A percentile compares a stretch with the other conserved stretches of the same genome.
Conservation (phyloP, 331 rosid genomes). For the Spiraea crenata region DNA sequence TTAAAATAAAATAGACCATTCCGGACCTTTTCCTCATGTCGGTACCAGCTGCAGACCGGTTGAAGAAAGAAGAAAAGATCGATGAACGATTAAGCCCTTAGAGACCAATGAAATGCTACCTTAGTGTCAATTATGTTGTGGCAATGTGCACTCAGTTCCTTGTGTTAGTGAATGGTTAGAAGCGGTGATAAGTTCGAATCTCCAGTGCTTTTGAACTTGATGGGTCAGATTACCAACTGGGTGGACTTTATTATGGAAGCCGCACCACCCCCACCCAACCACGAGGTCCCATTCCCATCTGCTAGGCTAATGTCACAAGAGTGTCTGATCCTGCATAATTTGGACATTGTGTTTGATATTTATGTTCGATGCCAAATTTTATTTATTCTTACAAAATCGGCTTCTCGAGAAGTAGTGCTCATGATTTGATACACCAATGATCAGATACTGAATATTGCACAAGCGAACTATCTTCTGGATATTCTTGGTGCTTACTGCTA, state of each 20-base stretch:
- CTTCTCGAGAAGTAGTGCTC: neutral
- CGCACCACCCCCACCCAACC: neutral
- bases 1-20: conserved; percentile 21
- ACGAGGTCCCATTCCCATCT: neutral
- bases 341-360: neutral
- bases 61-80: conserved; percentile 15
- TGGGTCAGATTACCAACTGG: neutral
- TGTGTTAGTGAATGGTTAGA: too few species aligned
- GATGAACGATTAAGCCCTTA: too few species aligned
- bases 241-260: neutral
- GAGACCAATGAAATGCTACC: too few species aligned
- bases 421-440: neutral
- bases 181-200: neutral
- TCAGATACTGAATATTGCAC: neutral
- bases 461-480: neutral
- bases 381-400: neutral
- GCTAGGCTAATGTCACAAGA: neutral
- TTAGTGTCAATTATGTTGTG: too few species aligned
- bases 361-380: neutral
- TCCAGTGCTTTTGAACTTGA: too few species aligned
- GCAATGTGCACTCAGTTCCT: too few species aligned
- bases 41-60: neutral
- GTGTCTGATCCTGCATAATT: too few species aligned
- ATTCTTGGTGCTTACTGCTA: conserved; percentile 1
- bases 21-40: neutral